Conservation (phyloP, 2,329 filamentous ascomycete species). For the Metarhizium anisopliae region DNA sequence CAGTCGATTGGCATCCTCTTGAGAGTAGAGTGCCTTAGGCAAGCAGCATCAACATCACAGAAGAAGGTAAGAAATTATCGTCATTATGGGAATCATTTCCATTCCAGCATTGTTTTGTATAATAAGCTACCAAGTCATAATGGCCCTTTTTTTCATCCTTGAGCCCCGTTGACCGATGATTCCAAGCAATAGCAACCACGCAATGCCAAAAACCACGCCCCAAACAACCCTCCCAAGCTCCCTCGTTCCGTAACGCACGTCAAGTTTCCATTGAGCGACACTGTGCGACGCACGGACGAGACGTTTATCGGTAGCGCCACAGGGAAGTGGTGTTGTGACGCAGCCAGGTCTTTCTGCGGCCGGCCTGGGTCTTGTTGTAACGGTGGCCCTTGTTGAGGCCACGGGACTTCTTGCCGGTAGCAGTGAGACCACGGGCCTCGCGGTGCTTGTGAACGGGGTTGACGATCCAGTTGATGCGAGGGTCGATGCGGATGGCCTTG, state of each 20-base stretch:
- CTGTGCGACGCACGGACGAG: constrained; percentile 6
- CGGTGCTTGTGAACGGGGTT: constrained; percentile 99
- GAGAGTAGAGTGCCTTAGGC: not conserved
- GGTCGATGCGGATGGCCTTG: constrained; percentile 98
- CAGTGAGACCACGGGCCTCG: constrained; percentile 92
- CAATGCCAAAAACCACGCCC: constrained; percentile 8
- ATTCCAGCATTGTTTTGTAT: constrained; percentile 20
- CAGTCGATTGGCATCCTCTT: too few species aligned
- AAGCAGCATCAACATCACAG: not conserved
- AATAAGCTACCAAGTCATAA: constrained; percentile 6
- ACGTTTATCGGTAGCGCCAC: constrained; percentile 86
- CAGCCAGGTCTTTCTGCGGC: constrained; percentile 99
- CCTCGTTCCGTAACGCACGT: not conserved
- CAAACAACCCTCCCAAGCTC: not conserved
- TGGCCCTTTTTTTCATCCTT: constrained; percentile 3
- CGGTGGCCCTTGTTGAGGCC: constrained; percentile 98
- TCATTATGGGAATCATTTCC: constrained; percentile 17
- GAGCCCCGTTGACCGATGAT: constrained; percentile 1
- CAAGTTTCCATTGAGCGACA: too few species aligned
- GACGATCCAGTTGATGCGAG: constrained; percentile 99
- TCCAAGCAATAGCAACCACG: constrained; percentile 5
- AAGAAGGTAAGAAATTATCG: not conserved
- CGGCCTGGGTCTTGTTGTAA: constrained; percentile 97
- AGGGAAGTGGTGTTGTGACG: constrained; percentile 98
- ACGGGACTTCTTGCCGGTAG: constrained; percentile 98